Evolutionary conservation across 306 rosid species (phyloP), one percentile per base, ranked within the genome.

Genomic region (Boehmeria nivea): DNA sequence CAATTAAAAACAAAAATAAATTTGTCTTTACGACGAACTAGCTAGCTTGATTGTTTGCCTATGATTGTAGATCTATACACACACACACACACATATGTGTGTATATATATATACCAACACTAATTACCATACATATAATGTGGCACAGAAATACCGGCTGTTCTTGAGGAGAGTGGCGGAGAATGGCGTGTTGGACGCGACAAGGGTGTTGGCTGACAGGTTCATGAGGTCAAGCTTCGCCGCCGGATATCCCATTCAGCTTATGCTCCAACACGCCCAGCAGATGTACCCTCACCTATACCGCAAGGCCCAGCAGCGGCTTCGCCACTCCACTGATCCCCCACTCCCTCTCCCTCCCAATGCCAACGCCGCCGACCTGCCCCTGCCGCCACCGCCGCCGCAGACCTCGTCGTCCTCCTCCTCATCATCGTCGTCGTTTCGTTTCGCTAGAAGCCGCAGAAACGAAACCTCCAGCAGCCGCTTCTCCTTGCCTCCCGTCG

Each of bases 101-200:
- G n/a, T n/a, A n/a, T n/a, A n/a, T n/a, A n/a, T n/a, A n/a, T n/a
- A n/a, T 31, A 31, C 9, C 36, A 31, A 31, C 9, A 31, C 9
- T 31, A 31, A 31, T 31, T 6, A 31, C 36, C 3, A 28, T n/a
- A n/a, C n/a, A n/a, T n/a, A n/a, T 8, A 31, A 31, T 31, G 9
- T 31, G 36, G 25, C 66, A 65, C 80, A 86, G 95, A 86, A 83
- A 48, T 81, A 86, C 60, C 78, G 88, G 0, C 21, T 72, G 2
- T 86, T 86, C 65, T 51, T 78, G 22, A 78, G 24, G 12, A 57
- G 43, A 26, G 78, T 86, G 24, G 64, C 77, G 0, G 76, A 69
- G 12, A 76, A 43, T 51, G 82, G 76, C n/a, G n/a, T 47, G 1
- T 2, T 33, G 6, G 0, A 34, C 12, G 18, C 58, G 8, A 48